These are phyloP conservation scores for Colletotrichum sp. DNA, from an alignment of 2,329 filamentous ascomycete genomes.

Conservation along the genomic window DNA sequence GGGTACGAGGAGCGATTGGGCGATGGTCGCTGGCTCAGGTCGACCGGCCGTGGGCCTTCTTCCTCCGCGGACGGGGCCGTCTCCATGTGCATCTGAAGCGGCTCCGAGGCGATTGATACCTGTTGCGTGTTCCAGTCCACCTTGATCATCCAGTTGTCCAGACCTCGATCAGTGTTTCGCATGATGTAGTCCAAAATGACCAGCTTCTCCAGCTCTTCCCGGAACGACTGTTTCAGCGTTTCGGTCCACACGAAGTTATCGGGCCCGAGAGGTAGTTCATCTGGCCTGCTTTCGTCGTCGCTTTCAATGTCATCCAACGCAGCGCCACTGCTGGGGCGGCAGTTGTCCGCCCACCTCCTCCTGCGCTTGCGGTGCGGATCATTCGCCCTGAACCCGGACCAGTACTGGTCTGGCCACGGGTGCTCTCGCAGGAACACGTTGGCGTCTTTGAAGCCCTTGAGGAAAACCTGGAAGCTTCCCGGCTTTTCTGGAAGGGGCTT, in stretches of 20 bases:
- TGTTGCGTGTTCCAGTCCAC: constrained; percentile 85
- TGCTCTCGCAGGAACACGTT: constrained; percentile 94
- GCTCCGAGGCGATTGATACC: constrained; percentile 86
- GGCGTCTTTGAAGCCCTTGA: constrained; percentile 96
- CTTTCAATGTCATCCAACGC: constrained; percentile 51
- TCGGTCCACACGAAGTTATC: constrained; percentile 86
- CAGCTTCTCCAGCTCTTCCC: constrained; percentile 94
- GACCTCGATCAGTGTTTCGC: constrained; percentile 94
- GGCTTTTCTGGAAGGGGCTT: constrained; percentile 88
- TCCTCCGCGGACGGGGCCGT: constrained; percentile 44
- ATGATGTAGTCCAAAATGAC: constrained; percentile 99
- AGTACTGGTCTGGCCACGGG: constrained; percentile 93
- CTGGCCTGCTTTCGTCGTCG: constrained; percentile 48
- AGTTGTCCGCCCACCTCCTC: constrained; percentile 46
- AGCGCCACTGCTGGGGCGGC: constrained; percentile 17
- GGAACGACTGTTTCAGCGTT: constrained; percentile 84
- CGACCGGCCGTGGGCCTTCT: constrained; percentile 66
- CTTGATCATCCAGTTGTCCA: constrained; percentile 99
- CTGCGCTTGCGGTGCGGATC: constrained; percentile 72
- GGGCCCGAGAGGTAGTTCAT: constrained; percentile 45
- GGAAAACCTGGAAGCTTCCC: constrained; percentile 96
- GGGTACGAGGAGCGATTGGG: constrained; percentile 59
- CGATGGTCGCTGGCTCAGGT: constrained; percentile 49
- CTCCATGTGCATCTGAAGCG: constrained; percentile 70
- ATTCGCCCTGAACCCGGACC: constrained; percentile 71